A percentile compares a stretch with the other conserved stretches of the same genome.
Conservation (phyloP, 2,329 filamentous ascomycete species). For the Coniochaeta hoffmannii region DNA sequence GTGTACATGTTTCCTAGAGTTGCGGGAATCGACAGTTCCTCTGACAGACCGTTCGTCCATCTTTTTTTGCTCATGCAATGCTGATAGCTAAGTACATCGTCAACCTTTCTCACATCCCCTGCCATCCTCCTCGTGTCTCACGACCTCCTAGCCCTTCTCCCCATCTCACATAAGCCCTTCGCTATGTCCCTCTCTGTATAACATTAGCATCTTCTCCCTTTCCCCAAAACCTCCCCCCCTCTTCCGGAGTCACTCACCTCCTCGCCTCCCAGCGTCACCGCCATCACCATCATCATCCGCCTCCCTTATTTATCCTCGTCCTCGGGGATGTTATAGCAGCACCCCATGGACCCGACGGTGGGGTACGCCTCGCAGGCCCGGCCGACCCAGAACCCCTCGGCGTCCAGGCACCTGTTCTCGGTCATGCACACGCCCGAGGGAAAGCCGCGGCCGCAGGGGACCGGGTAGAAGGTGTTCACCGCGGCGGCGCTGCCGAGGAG, state of each 20-base stretch:
- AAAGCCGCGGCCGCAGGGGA: constrained; percentile 5
- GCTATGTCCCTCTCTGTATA: too few species aligned
- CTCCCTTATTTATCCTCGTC: not conserved
- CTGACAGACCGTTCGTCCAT: not conserved
- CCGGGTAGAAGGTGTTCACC: constrained; percentile 1
- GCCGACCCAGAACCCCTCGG: constrained; percentile 3
- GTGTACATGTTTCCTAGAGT: constrained; percentile 24
- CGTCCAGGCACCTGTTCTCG: constrained; percentile 1
- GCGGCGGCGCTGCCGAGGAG: not conserved
- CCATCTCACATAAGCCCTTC: too few species aligned
- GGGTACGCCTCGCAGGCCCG: constrained; percentile 7
- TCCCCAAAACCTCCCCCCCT: too few species aligned
- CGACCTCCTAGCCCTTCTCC: too few species aligned
- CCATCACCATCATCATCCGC: too few species aligned
- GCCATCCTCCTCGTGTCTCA: too few species aligned
- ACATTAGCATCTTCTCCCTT: too few species aligned
- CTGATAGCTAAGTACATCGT: too few species aligned
- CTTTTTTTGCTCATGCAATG: not conserved
- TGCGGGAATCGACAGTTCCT: constrained; percentile 12
- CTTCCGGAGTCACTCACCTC: too few species aligned
- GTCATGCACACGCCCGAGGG: constrained; percentile 5
- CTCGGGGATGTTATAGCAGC: not conserved
- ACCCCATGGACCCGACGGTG: constrained; percentile 2
- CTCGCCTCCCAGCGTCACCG: too few species aligned
- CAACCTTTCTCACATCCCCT: too few species aligned